Conservation (phyloP, 1,139 yeast genomes). For the Suhomyces bokatorum region DNA sequence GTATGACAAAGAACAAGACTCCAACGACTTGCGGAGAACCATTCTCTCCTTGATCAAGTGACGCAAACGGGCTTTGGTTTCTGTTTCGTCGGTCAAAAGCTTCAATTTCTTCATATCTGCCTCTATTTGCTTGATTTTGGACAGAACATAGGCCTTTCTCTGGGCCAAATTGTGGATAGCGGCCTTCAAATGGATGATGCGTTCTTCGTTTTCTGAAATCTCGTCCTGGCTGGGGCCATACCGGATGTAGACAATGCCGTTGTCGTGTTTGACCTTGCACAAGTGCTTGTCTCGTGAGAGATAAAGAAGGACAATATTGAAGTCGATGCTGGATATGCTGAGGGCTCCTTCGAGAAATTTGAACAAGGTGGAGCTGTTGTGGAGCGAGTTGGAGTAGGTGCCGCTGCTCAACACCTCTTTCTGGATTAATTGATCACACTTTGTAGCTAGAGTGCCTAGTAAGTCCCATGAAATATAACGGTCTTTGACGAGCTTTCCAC, state of each 20-base stretch:
- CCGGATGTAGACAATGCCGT: conserved; percentile 25
- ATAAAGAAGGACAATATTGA: conserved; percentile 27
- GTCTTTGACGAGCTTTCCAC: conserved; percentile 24
- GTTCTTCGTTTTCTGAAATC: conserved; percentile 33
- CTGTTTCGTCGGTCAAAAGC: conserved; percentile 2
- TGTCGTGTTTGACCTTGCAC: conserved; percentile 16
- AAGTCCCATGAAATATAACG: conserved; percentile 29
- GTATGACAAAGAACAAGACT: conserved; percentile 30
- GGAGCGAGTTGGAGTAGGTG: conserved; percentile 23
- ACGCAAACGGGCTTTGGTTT: conserved; percentile 8
- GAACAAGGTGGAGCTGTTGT: conserved; percentile 19
- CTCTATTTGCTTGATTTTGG: conserved; percentile 25
- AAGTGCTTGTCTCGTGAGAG: conserved; percentile 25
- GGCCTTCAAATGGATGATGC: conserved; percentile 27
- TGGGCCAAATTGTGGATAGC: conserved; percentile 22
- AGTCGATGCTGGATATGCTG: conserved; percentile 23
- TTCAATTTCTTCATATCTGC: conserved; percentile 15
- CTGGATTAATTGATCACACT: conserved; percentile 11
- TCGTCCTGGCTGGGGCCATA: conserved; percentile 15
- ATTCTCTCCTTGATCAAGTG: conserved; percentile 11
- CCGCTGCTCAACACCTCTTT: conserved; percentile 15
- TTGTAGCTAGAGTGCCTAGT: conserved; percentile 20
- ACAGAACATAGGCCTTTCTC: conserved; percentile 23
- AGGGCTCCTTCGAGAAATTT: conserved; percentile 16
- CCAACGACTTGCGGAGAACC: conserved; percentile 18